Evolutionary conservation across 148 eudicot genomes (phyloP), one percentile per base, ranked within the genome.

Genomic region (Chenopodium suecicum): DNA sequence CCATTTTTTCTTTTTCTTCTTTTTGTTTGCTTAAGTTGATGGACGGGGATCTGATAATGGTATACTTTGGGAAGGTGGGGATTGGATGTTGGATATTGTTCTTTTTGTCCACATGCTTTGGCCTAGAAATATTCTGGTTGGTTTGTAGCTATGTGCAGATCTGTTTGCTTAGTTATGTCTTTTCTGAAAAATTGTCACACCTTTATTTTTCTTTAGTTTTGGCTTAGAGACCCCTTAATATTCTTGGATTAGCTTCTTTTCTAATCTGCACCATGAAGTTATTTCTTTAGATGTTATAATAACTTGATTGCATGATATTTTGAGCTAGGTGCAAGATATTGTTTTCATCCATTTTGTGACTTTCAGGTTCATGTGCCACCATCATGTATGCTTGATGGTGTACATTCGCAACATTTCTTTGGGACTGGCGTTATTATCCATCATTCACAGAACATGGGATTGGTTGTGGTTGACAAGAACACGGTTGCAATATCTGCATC

Each of bases 341-440:
- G 66, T 17, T 29, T 41, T 27, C 65, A 54, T 81, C 9, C 44
- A 56, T 20, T 52, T 48, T 73, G 67, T 78, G 23, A 83, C 62
- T 75, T 84, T 75, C 89, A 96, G 99, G 99, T 96, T 88, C 93
- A 96, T 86, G 97, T 96, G 73, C 99, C 99, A 78, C 90, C 95
- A 19, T 94, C 97, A 52, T 96, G 98, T 87, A 91, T 96, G 98
- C 89, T 94, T 80, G 99, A 96, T 89, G 98, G 99, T 54, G 95
- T 96, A 70, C 98, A 91, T 79, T 87, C 95, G 19, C 98, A 94
- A 71, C 98, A 92, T 88, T 96, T 91, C 84, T 91, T 90, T 87
- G 99, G 99, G 63, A 92, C 99, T 66, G 99, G 98, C 78, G 91
- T 94, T 70, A 89, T 96, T 73, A 87, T 96, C 81, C 86, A 91